Evolutionary conservation across 768 basidiomycete species (phyloP).

Genomic region (Rhodosporidiobolus odoratus): DNA sequence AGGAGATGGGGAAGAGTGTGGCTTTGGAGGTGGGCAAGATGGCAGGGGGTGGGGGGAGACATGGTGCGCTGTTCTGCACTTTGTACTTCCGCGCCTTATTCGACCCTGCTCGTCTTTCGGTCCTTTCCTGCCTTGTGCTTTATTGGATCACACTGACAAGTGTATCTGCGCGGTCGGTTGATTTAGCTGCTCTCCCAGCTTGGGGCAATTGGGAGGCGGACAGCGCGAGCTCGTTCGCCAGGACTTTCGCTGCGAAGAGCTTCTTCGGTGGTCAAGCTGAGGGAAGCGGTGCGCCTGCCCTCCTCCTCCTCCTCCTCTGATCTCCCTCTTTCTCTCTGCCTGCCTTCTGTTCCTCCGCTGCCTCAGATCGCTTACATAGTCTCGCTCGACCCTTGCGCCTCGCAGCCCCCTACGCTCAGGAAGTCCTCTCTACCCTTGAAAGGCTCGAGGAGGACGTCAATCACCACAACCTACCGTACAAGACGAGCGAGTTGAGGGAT

Average conservation of each 20-base stretch:
- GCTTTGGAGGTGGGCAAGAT: constrained; percentile 80
- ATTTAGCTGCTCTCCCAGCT: constrained; percentile 45
- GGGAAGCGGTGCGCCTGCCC: constrained; percentile 10
- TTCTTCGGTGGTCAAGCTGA: constrained; percentile 54
- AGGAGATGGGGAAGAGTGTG: constrained; percentile 85
- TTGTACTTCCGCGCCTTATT: too few species aligned
- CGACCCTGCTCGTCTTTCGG: too few species aligned
- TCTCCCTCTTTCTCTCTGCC: not conserved
- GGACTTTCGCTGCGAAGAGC: constrained; percentile 83
- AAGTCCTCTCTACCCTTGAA: constrained; percentile 61
- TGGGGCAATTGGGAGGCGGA: constrained; percentile 64
- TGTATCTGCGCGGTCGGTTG: constrained; percentile 50
- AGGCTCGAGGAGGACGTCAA: constrained; percentile 60
- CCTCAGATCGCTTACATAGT: not conserved
- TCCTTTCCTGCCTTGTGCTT: too few species aligned
- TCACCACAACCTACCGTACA: constrained; percentile 64
- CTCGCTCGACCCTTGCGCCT: not conserved
- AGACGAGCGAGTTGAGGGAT: constrained; percentile 74
- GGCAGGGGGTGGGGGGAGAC: constrained; percentile 68
- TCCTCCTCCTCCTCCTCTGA: too few species aligned
- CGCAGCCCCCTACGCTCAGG: constrained; percentile 39
- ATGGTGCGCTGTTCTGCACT: constrained; percentile 57
- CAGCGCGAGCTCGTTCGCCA: constrained; percentile 70
- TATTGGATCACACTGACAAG: too few species aligned
- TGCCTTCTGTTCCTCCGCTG: not conserved